A percentile compares a stretch with the other conserved stretches of the same genome.
Conservation (phyloP, 768 basidiomycete species). For the Kockovaella imperatae region DNA sequence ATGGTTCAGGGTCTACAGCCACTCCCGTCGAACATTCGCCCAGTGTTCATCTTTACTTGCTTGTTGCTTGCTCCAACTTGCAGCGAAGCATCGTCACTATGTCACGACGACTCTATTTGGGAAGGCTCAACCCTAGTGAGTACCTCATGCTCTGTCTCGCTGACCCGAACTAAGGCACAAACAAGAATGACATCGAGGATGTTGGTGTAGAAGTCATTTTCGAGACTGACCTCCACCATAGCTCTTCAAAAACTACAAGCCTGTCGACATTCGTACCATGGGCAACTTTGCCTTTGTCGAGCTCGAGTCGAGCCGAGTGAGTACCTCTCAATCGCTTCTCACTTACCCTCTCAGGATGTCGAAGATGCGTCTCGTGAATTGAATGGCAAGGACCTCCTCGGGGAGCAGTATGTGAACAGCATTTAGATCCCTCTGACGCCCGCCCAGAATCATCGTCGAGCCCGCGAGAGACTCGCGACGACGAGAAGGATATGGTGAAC, state of each 20-base stretch:
- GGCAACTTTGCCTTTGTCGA: conserved; percentile 96
- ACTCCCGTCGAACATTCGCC: neutral
- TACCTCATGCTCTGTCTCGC: neutral
- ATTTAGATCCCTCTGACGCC: neutral
- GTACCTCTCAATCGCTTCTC: conserved; percentile 8
- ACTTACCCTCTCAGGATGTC: too few relatives aligned
- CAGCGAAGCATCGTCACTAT: too few relatives aligned
- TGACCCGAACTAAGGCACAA: conserved; percentile 15
- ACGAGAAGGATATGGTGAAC: conserved; percentile 44
- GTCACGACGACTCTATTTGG: conserved; percentile 36
- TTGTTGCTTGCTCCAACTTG: too few relatives aligned
- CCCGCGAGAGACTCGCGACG: conserved; percentile 83
- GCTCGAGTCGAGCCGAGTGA: conserved; percentile 75
- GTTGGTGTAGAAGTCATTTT: conserved; percentile 12
- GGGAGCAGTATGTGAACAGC: conserved; percentile 74
- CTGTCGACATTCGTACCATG: conserved; percentile 89
- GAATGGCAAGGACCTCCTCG: conserved; percentile 92
- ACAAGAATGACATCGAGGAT: conserved; percentile 43
- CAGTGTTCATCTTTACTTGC: neutral
- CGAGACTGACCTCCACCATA: conserved; percentile 2
- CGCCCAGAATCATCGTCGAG: conserved; percentile 81
- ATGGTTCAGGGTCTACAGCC: neutral
- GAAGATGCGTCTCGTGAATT: conserved; percentile 46
- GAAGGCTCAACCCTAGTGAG: conserved; percentile 35
- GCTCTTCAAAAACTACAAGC: conserved; percentile 77